Evolutionary conservation across 1,139 yeast species (phyloP).

Genomic region (Ogataea hybrid): DNA sequence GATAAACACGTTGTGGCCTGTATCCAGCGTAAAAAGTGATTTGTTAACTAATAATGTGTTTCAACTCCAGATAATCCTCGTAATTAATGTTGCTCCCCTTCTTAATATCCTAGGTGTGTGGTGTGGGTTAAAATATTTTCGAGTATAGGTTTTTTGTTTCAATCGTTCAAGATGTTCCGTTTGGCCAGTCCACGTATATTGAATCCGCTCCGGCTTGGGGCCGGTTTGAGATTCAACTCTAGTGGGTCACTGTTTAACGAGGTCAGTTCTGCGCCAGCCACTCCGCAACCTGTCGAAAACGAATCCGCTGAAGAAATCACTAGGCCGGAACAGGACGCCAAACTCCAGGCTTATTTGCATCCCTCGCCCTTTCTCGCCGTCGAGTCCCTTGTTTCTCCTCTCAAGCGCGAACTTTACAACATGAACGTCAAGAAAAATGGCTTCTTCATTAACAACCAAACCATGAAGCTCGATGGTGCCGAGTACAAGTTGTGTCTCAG

Average conservation of each 20-base stretch:
- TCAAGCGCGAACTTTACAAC: conserved; percentile 64
- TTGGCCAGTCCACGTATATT: background rate
- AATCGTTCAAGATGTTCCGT: conserved; percentile 1
- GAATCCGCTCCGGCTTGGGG: background rate
- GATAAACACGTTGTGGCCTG: too few species aligned
- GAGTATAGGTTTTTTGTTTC: background rate
- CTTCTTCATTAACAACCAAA: conserved; percentile 66
- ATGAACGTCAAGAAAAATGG: conserved; percentile 64
- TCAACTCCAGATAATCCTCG: background rate
- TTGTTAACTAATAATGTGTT: background rate
- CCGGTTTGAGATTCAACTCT: conserved; percentile 1
- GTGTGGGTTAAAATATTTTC: conserved; percentile 6
- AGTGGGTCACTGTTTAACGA: conserved; percentile 6
- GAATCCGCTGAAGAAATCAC: conserved; percentile 1
- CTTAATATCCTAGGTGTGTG: conserved; percentile 1
- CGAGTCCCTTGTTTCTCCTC: conserved; percentile 59
- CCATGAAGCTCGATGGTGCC: conserved; percentile 40
- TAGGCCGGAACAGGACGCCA: conserved; percentile 30
- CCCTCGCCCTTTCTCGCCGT: conserved; percentile 43
- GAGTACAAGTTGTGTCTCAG: conserved; percentile 56
- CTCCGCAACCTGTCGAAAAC: background rate
- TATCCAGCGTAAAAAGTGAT: too few species aligned
- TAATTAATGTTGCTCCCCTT: background rate
- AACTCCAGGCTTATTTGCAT: conserved; percentile 41
- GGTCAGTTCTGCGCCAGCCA: conserved; percentile 1